A percentile compares a stretch with the other conserved stretches of the same genome.
phyloP scores from a whole-genome alignment of 2,329 filamentous ascomycete genomes.

The Fusarium tuaranense region DNA sequence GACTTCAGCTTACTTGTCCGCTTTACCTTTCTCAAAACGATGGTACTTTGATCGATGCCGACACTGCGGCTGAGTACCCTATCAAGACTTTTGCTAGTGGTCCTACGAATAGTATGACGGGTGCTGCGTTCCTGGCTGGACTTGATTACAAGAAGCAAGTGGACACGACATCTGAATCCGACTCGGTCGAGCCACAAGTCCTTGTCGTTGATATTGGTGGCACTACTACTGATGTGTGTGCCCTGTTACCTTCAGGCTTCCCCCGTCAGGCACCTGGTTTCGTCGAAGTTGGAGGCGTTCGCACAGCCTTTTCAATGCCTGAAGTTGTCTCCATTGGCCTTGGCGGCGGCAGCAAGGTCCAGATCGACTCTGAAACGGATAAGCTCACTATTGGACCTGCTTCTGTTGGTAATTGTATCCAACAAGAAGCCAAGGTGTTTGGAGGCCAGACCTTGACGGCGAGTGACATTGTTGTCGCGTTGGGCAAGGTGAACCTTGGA shows the following conservation, averaged over 20 bases:
- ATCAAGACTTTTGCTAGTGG: constrained; percentile 66
- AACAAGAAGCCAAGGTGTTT: constrained; percentile 61
- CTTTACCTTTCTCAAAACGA: constrained; percentile 66
- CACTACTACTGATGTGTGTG: constrained; percentile 71
- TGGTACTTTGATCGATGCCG: constrained; percentile 62
- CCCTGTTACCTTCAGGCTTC: constrained; percentile 68
- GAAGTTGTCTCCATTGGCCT: constrained; percentile 68
- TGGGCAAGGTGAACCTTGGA: constrained; percentile 48
- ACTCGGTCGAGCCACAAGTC: constrained; percentile 44
- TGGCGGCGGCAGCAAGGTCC: constrained; percentile 62
- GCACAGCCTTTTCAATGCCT: constrained; percentile 70
- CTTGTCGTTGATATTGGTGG: constrained; percentile 71
- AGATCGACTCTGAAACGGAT: constrained; percentile 30
- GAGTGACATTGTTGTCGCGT: constrained; percentile 62
- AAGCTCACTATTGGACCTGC: constrained; percentile 64
- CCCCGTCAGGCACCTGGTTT: constrained; percentile 70
- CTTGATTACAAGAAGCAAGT: constrained; percentile 49
- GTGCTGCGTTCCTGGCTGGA: constrained; percentile 65
- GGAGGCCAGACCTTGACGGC: constrained; percentile 65
- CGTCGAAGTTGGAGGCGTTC: constrained; percentile 67
- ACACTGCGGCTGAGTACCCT: constrained; percentile 59
- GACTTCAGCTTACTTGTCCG: constrained; percentile 55
- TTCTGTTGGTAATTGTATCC: constrained; percentile 65
- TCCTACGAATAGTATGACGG: constrained; percentile 65
- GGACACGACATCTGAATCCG: neutral